Evolutionary conservation across 352 stramenopile species (phyloP), one percentile per base, ranked within the genome.

Genomic region (Pythium dissotocum): DNA sequence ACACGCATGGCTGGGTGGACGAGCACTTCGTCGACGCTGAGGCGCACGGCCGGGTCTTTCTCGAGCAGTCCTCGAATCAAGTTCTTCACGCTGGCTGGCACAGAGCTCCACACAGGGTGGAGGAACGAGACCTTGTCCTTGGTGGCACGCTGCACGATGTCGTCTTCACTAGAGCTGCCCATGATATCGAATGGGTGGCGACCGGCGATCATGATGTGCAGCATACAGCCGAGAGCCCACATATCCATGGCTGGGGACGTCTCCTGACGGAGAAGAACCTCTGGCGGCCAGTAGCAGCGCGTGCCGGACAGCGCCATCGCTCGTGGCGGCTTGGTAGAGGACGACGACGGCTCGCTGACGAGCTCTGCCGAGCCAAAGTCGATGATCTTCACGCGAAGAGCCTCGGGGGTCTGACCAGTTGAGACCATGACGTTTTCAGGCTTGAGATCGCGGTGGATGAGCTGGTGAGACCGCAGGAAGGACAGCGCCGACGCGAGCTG

Each of bases 381-480:
- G 49, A 95, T 95, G 44, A 97, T 82, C 67, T 97, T 97, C 58
- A 95, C 73, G 30, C 63, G 71, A 0, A 89, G 69, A 7, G 38
- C n/a, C 53, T 7, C 44, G 24, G 16, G 24, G 24, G 26, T 13
- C 36, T 38, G 44, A 66, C 42, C 14, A 78, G 26, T 14, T 4
- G 52, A 14, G 1, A 96, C 64, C 77, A 97, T 90, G 63, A 97
- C 78, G 62, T 97, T 97, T 64, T 95, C 90, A 0, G 90, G 90
- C 63, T 97, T 97, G 16, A 97, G 72, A 64, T 97, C 90, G n/a
- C 89, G 82, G 61, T 97, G 90, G 35, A 93, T 73, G 33, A 96
- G 76, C 48, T 79, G 60, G 12, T 75, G 46, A 48, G 90, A 71
- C 9, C 48, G 33, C 58, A 97, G 80, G 61, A 94, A 96, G 32